A percentile compares a stretch with the other conserved stretches of the same genome.
phyloP scores from a whole-genome alignment of 192 early-diverging fungal species.

The Linnemannia elongata region DNA sequence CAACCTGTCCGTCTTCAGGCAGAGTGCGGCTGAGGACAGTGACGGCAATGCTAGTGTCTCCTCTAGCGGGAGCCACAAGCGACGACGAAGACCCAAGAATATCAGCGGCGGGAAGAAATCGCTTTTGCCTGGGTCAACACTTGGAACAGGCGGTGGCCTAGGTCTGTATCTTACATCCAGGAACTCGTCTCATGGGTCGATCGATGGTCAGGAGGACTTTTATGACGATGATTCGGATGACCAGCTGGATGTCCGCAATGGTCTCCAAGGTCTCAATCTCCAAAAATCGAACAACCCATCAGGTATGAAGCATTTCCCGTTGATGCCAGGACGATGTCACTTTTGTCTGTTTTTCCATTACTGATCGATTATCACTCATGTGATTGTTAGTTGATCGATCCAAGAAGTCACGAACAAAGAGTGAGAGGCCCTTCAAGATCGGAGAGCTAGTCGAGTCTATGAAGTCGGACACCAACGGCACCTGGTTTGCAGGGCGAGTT shows the following conservation, averaged over 20 bases:
- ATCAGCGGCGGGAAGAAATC: constrained; percentile 31
- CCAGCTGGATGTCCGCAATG: constrained; percentile 40
- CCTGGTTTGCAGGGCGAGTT: constrained; percentile 52
- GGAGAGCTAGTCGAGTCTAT: constrained; percentile 53
- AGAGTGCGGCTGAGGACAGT: constrained; percentile 53
- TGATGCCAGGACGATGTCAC: no score
- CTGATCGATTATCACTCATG: not conserved
- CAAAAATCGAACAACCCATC: constrained; percentile 35
- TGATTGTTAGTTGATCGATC: constrained; percentile 2
- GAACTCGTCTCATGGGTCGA: constrained; percentile 37
- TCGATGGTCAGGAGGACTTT: constrained; percentile 29
- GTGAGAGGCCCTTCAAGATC: constrained; percentile 51
- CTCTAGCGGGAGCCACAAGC: constrained; percentile 50
- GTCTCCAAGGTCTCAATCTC: constrained; percentile 45
- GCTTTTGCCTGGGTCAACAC: constrained; percentile 32
- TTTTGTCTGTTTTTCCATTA: not conserved
- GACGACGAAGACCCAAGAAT: constrained; percentile 47
- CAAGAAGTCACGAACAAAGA: constrained; percentile 43
- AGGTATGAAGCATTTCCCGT: constrained; percentile 16
- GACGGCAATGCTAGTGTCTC: constrained; percentile 54
- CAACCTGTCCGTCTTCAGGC: constrained; percentile 46
- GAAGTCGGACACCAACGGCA: constrained; percentile 52
- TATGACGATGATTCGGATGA: constrained; percentile 42
- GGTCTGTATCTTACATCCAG: constrained; percentile 34
- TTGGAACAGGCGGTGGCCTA: constrained; percentile 22